These are phyloP conservation scores for Dactylonectria estremocensis DNA, from an alignment of 2,329 filamentous ascomycete species.

Conservation along the genomic window DNA sequence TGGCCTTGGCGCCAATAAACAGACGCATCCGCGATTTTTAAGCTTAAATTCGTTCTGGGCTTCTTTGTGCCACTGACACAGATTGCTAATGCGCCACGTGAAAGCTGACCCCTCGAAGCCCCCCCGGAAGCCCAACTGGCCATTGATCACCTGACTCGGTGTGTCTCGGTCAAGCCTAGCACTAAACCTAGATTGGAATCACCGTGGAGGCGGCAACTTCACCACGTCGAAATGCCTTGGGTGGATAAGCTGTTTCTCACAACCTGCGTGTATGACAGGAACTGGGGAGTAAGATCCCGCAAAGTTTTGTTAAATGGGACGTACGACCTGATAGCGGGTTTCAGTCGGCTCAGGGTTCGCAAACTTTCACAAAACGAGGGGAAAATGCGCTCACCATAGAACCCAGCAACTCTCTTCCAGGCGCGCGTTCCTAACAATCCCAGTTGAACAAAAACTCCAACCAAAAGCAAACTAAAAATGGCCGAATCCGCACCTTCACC, in stretches of 20 bases:
- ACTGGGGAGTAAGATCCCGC: not conserved
- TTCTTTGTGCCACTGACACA: not conserved
- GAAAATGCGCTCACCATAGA: not conserved
- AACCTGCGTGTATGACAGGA: too few relatives aligned
- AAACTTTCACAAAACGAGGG: not conserved
- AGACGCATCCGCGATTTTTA: not conserved
- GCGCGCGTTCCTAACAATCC: conserved; percentile 6
- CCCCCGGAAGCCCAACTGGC: too few relatives aligned
- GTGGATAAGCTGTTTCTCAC: not conserved
- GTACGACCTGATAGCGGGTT: too few relatives aligned
- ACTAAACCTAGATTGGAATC: not conserved
- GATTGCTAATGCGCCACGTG: not conserved
- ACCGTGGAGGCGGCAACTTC: not conserved
- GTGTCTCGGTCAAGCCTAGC: not conserved
- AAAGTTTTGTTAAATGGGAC: not conserved
- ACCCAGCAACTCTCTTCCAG: not conserved
- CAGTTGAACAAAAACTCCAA: not conserved
- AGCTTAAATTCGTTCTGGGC: not conserved
- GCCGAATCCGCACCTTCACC: conserved; percentile 55
- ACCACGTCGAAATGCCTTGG: not conserved
- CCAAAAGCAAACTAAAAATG: conserved; percentile 44
- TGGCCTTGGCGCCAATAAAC: not conserved
- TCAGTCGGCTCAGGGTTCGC: not conserved
- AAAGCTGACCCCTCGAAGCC: not conserved
- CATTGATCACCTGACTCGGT: not conserved